phyloP scores from a whole-genome alignment of 352 stramenopile genomes.

The Phytophthora melonis region DNA sequence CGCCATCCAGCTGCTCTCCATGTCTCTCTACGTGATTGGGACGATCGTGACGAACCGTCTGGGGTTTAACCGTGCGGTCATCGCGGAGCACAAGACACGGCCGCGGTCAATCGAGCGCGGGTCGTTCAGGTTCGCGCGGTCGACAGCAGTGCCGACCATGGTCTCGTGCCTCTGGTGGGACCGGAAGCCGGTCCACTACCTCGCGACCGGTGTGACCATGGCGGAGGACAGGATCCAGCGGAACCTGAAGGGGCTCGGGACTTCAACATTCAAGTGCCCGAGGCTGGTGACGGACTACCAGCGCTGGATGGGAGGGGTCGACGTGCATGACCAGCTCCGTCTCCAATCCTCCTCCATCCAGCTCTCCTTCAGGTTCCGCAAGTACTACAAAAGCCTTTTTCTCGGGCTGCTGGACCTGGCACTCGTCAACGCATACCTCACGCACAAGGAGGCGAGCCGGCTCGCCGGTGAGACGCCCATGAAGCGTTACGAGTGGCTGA shows the following conservation, averaged over 20 bases:
- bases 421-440: background rate
- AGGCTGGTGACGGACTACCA: constrained; percentile 42
- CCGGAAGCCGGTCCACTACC: constrained; percentile 45
- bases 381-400: background rate
- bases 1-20: constrained; percentile 29
- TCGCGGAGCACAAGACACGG: constrained; percentile 8
- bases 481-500: background rate
- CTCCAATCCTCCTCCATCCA: background rate
- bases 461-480: background rate
- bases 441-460: background rate
- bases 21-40: constrained; percentile 38
- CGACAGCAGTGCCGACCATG: constrained; percentile 19
- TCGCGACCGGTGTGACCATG: constrained; percentile 28
- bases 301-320: constrained; percentile 1
- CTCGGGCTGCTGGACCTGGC: background rate
- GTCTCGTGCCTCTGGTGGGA: constrained; percentile 34
- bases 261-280: constrained; percentile 19
- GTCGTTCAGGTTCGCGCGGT: constrained; percentile 21
- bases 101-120: constrained; percentile 22
- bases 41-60: constrained; percentile 34
- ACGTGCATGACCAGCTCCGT: too few species aligned
- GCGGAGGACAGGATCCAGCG: constrained; percentile 13
- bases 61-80: constrained; percentile 13
- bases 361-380: background rate
- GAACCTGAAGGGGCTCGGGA: constrained; percentile 27